Conservation (phyloP, 1,139 yeast genomes). For the Yamadazyma atmosphaerica region DNA sequence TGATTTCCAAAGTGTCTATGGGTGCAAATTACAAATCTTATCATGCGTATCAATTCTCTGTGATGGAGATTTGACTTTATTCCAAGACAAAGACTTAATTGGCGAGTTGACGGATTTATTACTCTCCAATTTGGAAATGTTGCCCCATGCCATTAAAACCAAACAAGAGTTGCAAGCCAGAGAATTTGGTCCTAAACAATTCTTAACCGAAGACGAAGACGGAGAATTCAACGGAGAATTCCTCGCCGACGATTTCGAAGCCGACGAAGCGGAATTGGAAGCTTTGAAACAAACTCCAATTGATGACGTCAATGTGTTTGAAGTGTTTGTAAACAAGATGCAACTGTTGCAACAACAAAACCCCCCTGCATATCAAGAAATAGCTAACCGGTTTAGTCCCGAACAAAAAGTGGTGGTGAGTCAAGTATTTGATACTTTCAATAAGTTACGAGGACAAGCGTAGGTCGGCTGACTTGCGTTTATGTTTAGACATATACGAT, state of each 20-base stretch:
- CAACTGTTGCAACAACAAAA: constrained; percentile 34
- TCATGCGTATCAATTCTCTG: constrained; percentile 36
- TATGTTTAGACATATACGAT: too few species aligned
- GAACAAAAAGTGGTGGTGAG: constrained; percentile 35
- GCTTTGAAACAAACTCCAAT: constrained; percentile 55
- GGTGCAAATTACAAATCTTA: constrained; percentile 54
- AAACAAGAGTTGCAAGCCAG: constrained; percentile 42
- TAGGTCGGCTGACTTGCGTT: neutral
- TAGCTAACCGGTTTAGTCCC: constrained; percentile 38
- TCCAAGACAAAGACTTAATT: constrained; percentile 34
- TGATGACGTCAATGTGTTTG: constrained; percentile 48
- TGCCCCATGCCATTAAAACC: constrained; percentile 51
- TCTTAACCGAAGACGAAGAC: constrained; percentile 26
- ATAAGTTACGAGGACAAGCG: constrained; percentile 2
- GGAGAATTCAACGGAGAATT: constrained; percentile 29
- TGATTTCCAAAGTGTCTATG: constrained; percentile 55
- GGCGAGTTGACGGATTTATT: constrained; percentile 44
- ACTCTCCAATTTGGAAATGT: constrained; percentile 40
- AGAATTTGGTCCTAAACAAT: constrained; percentile 33
- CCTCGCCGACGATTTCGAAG: constrained; percentile 43
- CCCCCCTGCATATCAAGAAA: constrained; percentile 32
- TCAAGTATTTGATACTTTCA: constrained; percentile 25
- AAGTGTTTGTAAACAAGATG: constrained; percentile 37
- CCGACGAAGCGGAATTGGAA: constrained; percentile 55
- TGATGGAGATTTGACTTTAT: constrained; percentile 27